phyloP scores from a whole-genome alignment of 129 eudicot genomes.

The Centrapalus pauciflorus region DNA sequence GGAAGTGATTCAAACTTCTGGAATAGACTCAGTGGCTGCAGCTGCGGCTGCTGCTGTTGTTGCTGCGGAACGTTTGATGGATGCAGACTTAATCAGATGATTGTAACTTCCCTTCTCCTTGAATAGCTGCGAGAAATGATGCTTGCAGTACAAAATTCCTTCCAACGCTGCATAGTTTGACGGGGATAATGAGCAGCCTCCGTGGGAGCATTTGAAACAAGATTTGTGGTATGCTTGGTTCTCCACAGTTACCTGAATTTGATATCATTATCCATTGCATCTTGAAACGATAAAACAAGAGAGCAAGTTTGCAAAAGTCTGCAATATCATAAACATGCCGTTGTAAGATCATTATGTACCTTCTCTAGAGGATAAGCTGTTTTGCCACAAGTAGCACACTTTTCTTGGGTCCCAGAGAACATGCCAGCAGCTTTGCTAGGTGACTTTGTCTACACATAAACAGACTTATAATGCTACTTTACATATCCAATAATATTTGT shows the following conservation, averaged over 20 bases:
- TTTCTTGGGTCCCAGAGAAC: constrained; percentile 99
- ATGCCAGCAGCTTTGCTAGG: constrained; percentile 99
- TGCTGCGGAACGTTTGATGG: constrained; percentile 60
- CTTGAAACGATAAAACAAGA: not conserved
- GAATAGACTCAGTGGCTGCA: constrained; percentile 40
- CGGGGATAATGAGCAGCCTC: constrained; percentile 82
- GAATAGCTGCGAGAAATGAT: constrained; percentile 95
- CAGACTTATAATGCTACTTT: constrained; percentile 11
- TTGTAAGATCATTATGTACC: constrained; percentile 37
- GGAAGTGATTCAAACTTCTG: constrained; percentile 46
- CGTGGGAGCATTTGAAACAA: constrained; percentile 94
- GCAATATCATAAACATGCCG: not conserved
- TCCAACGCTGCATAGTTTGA: constrained; percentile 94
- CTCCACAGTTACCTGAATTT: constrained; percentile 86
- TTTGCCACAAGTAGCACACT: constrained; percentile 93
- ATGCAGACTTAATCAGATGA: constrained; percentile 84
- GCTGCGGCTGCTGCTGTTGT: constrained; percentile 26
- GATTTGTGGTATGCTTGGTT: constrained; percentile 77
- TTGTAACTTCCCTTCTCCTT: constrained; percentile 98
- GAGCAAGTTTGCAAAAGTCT: not conserved
- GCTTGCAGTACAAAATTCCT: constrained; percentile 85
- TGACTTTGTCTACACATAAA: constrained; percentile 67
- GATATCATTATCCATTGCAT: not conserved
- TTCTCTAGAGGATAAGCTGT: constrained; percentile 96
- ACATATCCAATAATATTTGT: constrained; percentile 2